Conservation (phyloP, 139 green algal species). For the Picochlorum sp. region DNA sequence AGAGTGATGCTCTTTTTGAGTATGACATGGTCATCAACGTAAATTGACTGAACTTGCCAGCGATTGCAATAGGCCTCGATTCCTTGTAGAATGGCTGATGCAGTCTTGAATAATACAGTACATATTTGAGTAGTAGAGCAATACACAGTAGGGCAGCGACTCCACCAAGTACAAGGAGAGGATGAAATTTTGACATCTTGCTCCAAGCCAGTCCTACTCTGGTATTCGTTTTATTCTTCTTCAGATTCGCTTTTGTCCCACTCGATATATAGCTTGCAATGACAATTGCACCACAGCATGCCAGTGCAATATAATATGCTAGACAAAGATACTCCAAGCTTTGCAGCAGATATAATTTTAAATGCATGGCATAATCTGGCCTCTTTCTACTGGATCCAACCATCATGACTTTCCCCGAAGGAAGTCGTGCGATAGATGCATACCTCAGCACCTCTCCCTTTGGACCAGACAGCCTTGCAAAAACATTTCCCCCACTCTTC, state of each 20-base stretch:
- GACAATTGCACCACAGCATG: too few relatives aligned
- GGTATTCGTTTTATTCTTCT: too few relatives aligned
- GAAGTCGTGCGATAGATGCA: neutral
- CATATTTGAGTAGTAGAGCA: neutral
- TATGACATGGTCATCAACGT: slow-evolving; percentile 41
- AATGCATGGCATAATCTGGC: too few relatives aligned
- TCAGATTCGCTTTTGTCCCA: too few relatives aligned
- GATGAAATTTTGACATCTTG: too few relatives aligned
- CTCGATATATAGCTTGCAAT: too few relatives aligned
- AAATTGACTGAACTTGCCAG: slow-evolving; percentile 32
- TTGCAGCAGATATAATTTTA: neutral
- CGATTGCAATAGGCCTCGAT: slow-evolving; percentile 8
- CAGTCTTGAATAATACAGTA: neutral
- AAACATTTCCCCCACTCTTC: neutral
- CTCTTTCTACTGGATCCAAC: neutral
- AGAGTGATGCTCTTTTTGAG: slow-evolving; percentile 23
- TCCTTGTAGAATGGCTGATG: neutral
- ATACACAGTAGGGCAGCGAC: neutral
- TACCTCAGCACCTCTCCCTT: neutral
- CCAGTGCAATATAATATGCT: too few relatives aligned
- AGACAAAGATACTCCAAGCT: neutral
- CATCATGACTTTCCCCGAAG: neutral
- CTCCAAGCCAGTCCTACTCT: too few relatives aligned
- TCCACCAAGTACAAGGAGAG: neutral
- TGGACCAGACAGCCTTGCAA: neutral